Evolutionary conservation across 2,329 filamentous ascomycete species (phyloP), one percentile per base, ranked within the genome.

Genomic region (Clarireedia homoeocarpa): DNA sequence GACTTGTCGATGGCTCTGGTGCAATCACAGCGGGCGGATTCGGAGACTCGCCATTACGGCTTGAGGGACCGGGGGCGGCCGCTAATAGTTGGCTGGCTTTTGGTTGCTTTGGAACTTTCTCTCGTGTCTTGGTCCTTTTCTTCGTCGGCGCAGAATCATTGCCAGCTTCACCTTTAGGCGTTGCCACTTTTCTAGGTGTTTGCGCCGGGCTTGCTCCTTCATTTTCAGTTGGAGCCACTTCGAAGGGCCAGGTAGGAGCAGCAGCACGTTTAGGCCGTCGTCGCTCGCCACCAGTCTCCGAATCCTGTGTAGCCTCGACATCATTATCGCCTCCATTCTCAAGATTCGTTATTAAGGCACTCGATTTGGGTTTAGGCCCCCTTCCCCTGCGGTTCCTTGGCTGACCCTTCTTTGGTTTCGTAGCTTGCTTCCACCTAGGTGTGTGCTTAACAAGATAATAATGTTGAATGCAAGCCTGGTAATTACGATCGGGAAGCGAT

Each of bases 401-500:
- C 76, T 69, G 70, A 61, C 56, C 70, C 58, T 65, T 64, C 59
- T 58, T 68, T 60, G 77, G 81, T 70, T 81, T 83, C n/a, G 44
- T 39, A 10, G 40, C 34, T 71, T 77, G 83, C 70, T 82, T 85
- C 30, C 86, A 76, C 71, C 88, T 89, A 66, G 89, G 86, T 69
- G 91, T 90, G 72, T 86, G 86, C 72, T 83, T 94, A 67, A 86
- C 88, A 60, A 88, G 77, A 70, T 94, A 94, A 71, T 94, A 94
- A 70, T 91, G 90, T 67, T 90, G 86, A 63, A 94, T 94, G 70
- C 86, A 90, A 48, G 88, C 82, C 61, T 86, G 85, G 70, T 89
- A 91, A 64, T 88, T 84, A 24, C 88, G 82, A 30, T 79, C 77
- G 0, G 80, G 79, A 5, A 92, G 73, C 24, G 78, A 77, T 57